Percentiles rank a stretch among this genome's conserved stretches.
phyloP scores from a whole-genome alignment of 306 rosid species.

The Delonix regia region DNA sequence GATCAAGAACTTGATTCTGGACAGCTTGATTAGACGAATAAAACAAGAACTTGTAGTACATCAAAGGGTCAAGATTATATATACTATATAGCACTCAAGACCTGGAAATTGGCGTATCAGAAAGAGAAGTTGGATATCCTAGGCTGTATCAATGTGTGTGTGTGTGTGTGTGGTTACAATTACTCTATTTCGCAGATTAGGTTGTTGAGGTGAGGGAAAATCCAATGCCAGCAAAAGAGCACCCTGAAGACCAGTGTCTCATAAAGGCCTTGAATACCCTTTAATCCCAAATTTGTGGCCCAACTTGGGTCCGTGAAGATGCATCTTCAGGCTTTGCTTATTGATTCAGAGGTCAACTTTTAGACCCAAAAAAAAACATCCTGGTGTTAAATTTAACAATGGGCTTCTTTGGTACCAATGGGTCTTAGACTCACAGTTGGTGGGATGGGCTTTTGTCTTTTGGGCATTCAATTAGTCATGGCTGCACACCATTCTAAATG shows the following conservation, averaged over 20 bases:
- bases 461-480: background rate
- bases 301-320: background rate
- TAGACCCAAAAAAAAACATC: background rate
- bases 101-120: background rate
- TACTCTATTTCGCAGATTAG: too few relatives aligned
- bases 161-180: too few relatives aligned
- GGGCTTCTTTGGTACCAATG: background rate
- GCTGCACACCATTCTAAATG: background rate
- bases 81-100: background rate
- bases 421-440: background rate
- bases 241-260: too few relatives aligned
- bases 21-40: background rate
- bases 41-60: background rate
- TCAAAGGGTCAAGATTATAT: background rate
- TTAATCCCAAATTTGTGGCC: background rate
- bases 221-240: too few relatives aligned
- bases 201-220: too few relatives aligned
- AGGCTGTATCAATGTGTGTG: too few relatives aligned
- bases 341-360: background rate
- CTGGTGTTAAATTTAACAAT: background rate
- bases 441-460: background rate
- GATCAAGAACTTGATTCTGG: conserved; percentile 6
- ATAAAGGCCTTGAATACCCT: background rate
- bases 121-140: background rate
- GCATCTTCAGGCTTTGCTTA: background rate